phyloP scores from a whole-genome alignment of 176 grass and related monocot genomes.

The Phyllostachys edulis region DNA sequence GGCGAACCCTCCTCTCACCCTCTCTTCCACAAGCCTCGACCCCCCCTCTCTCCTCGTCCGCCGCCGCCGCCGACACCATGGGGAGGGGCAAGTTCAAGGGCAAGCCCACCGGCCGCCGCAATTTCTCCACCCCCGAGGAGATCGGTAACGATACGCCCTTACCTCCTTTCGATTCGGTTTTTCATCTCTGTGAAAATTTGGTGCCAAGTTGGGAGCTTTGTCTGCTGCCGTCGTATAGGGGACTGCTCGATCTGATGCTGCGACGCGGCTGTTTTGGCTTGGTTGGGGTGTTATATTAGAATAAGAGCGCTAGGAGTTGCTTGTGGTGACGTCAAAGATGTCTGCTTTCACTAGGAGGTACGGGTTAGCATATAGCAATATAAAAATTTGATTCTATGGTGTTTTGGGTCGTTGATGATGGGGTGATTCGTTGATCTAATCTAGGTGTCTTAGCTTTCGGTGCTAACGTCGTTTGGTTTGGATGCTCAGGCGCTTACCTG shows the following conservation, averaged over 20 bases:
- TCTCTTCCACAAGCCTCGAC: constrained; percentile 12
- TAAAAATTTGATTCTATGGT: neutral
- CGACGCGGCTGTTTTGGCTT: neutral
- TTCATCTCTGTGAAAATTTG: neutral
- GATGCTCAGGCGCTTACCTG: neutral
- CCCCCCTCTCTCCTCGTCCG: neutral
- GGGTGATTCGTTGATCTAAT: neutral
- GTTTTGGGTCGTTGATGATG: neutral
- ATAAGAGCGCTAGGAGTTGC: neutral
- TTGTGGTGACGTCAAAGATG: constrained; percentile 10
- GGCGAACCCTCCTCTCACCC: neutral
- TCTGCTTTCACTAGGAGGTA: neutral
- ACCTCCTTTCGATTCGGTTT: neutral
- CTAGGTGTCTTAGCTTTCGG: neutral
- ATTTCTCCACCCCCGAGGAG: constrained; percentile 95
- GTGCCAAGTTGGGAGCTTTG: neutral
- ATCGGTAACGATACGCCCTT: constrained; percentile 60
- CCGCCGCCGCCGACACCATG: constrained; percentile 46
- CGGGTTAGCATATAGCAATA: neutral
- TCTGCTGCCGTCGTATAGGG: neutral
- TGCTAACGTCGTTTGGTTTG: constrained; percentile 1
- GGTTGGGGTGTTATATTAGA: neutral
- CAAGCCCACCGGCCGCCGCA: constrained; percentile 91
- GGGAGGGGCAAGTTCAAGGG: constrained; percentile 98
- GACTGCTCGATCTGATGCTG: constrained; percentile 5